Evolutionary conservation across 1,139 yeast species (phyloP), one percentile per base, ranked within the genome.

Genomic region (Hemisphaericaspora lyxosophila): DNA sequence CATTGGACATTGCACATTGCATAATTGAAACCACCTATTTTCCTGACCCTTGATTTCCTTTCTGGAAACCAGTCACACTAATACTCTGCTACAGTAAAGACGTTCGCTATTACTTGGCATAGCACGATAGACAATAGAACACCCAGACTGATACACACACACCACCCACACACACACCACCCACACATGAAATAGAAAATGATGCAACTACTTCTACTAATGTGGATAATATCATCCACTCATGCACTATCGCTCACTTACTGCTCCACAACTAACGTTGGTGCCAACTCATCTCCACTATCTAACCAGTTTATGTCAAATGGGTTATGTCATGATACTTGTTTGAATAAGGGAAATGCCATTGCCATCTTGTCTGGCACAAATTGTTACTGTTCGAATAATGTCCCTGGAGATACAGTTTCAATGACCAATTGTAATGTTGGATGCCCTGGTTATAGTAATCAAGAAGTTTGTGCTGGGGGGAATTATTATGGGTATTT

Each of bases 381-480:
- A 37, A 44, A 66, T 35, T 82, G 89, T 57, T 82, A 82, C 78
- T 82, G 89, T 53, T 70, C 85, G 8, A 68, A 81, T 51, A 53
- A 57, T 26, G 59, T 73, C 4, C 86, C 87, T 0, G 64, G 53
- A 2, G 51, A 54, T 20, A 62, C 74, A 2, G 58, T 60, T 1
- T 49, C 54, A 26, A 39, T 57, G 26, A 38, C 54, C 23, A 47
- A 66, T 17, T 82, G 89, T 59, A 52, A 62, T 28, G 57, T 54
- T 3, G 51, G 57, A 1, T 82, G 89, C 57, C 85, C 85, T 0
- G 78, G 79, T 0, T 73, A 45, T 44, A 35, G 31, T 4, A 56
- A 57, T 22, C 40, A 40, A 39, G 70, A 67, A 40, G 43, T 49
- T 35, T 70, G 73, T 58, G 72, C 64, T 19, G 51, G 57, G 14